Base-by-base conservation (phyloP, 257 asterid species). In the Nicotiana paniculata region DNA sequence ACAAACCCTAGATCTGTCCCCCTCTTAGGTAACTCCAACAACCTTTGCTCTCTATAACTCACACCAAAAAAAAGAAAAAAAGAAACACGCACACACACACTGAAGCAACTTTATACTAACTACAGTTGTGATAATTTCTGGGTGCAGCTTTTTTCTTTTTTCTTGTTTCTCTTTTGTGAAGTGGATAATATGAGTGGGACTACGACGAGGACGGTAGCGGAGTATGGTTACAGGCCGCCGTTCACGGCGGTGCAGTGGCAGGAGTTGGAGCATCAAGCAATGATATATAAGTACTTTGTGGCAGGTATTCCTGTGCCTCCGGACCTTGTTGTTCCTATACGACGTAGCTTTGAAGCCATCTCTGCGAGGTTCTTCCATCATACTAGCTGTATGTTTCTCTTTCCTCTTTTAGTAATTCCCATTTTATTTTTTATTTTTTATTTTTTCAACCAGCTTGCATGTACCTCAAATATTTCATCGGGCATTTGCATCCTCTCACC, bases 1-100 rank as follows among this genome's bases (percentile, higher is more conserved):
- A 85, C 86, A 89, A 95, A 92, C 97, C 95, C 97, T 92, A 93
- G 97, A 95, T 95, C 96, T 93, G 97, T 89, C 90, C 90, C 77
- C 78, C 59, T 46, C 24, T 72, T 21, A 72, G 78, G 78, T 72
- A 72, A 46, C 78, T 46, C 37, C 59, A 72, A 21, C 59, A 72
- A 72, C 59, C 55, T 72, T 46, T 72, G 78, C 59, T 46, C 59
- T 72, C 59, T 24, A 43, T 16, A 61, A 61, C 32, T 61, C 32
- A 61, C 61, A 54, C 61, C 48, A 3, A 43, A 43, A 43, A 43
- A 43, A 39, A 4, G 15, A 21, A 21, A 21, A 21, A 21, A 21
- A 21, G 24, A 15, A 16, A 54, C n/a, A 15, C 59, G 48, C 26
- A 9, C 30, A 33, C 32, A 37, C 72, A 43, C 63, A 53, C 37